These are phyloP conservation scores for Pezicula neosporulosa DNA, from an alignment of 2,329 filamentous ascomycete species.

Conservation along the genomic window DNA sequence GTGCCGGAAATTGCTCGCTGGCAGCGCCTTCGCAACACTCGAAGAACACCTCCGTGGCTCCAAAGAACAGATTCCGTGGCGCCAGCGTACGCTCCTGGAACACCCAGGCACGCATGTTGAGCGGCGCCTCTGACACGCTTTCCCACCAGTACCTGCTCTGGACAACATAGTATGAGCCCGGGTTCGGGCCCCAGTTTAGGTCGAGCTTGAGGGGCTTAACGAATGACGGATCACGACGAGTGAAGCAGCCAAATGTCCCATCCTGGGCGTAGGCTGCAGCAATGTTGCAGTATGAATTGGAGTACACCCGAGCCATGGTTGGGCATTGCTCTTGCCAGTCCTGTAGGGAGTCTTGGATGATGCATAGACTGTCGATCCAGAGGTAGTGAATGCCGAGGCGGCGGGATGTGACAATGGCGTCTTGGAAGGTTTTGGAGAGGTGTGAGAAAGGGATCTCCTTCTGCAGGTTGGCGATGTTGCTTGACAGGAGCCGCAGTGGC, in stretches of 20 bases:
- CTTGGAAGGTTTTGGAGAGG: slow-evolving; percentile 7
- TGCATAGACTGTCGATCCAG: slow-evolving; percentile 8
- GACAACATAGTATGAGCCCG: neutral
- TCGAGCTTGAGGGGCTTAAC: neutral
- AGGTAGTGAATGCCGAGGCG: slow-evolving; percentile 5
- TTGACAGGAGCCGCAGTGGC: neutral
- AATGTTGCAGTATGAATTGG: slow-evolving; percentile 1
- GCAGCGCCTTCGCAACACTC: slow-evolving; percentile 9
- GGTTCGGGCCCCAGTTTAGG: neutral
- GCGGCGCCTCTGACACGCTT: neutral
- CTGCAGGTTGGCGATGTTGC: neutral
- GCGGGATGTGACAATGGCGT: slow-evolving; percentile 1
- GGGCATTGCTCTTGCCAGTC: slow-evolving; percentile 5
- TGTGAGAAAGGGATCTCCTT: neutral
- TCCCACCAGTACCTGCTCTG: neutral
- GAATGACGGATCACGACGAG: neutral
- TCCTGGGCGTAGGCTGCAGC: slow-evolving; percentile 2
- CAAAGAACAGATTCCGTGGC: slow-evolving; percentile 18
- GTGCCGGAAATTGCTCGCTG: neutral
- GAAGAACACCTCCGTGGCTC: slow-evolving; percentile 16
- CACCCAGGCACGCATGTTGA: slow-evolving; percentile 17
- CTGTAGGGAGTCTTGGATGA: no score
- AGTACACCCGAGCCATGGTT: slow-evolving; percentile 4
- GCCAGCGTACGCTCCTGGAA: slow-evolving; percentile 18
- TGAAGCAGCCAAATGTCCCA: slow-evolving; percentile 3